Evolutionary conservation across 2,329 filamentous ascomycete species (phyloP).

Genomic region (Cercospora brassicicola): DNA sequence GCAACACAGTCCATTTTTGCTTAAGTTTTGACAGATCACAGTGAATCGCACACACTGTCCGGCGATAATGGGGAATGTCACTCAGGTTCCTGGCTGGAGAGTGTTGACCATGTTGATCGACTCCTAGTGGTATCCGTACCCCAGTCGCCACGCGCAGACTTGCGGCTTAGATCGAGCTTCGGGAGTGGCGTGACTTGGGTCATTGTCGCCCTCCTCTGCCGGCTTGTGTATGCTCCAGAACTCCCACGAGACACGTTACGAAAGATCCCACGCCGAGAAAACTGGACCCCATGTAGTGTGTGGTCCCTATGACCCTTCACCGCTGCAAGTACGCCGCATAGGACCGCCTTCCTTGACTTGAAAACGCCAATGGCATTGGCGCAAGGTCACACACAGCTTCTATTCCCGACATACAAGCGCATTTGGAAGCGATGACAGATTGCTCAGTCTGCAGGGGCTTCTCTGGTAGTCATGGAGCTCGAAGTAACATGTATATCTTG

Average conservation of each 20-base stretch:
- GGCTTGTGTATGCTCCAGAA: not conserved
- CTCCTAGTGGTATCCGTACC: not conserved
- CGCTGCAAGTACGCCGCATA: not conserved
- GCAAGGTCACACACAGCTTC: not conserved
- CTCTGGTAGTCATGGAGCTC: not conserved
- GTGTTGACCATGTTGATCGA: not conserved
- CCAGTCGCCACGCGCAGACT: slow-evolving; percentile 1
- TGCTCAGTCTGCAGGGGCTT: not conserved
- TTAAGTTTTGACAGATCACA: not conserved
- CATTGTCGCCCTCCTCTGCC: not conserved
- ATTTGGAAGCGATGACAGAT: not conserved
- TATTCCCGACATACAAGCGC: not conserved
- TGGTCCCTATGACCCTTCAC: not conserved
- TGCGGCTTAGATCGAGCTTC: not conserved
- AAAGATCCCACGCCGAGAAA: not conserved
- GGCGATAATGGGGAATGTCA: not conserved
- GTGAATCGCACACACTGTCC: not conserved
- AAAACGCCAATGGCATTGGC: not conserved
- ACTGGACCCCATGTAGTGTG: not conserved
- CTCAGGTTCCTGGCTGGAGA: not conserved
- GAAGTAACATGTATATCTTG: not conserved
- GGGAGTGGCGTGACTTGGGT: slow-evolving; percentile 5
- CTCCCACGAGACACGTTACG: not conserved
- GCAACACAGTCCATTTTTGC: not conserved
- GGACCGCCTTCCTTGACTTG: not conserved